Evolutionary conservation across 1,284 basidiomycete species (phyloP).

Genomic region (Blastosporella zonata): DNA sequence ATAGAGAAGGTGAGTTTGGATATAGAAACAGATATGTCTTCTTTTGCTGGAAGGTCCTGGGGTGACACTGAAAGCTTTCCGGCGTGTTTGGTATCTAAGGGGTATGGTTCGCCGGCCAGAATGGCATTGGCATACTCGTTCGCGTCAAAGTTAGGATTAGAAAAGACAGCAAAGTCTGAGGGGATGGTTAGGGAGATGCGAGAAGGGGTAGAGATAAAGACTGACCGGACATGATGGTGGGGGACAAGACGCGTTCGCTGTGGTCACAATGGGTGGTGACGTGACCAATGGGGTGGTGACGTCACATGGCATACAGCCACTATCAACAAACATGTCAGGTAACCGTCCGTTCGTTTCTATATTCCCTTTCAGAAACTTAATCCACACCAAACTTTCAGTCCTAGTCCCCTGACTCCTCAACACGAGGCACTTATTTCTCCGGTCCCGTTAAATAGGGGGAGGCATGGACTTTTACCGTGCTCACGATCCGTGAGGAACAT

Average conservation of each 20-base stretch:
- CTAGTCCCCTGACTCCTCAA: conserved; percentile 33
- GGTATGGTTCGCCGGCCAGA: conserved; percentile 76
- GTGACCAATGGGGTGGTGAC: conserved; percentile 17
- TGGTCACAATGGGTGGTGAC: conserved; percentile 15
- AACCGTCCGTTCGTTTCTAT: conserved; percentile 8
- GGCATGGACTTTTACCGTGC: conserved; percentile 62
- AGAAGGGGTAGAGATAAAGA: not conserved
- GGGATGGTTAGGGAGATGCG: not conserved
- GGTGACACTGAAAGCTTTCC: conserved; percentile 28
- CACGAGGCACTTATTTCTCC: conserved; percentile 18
- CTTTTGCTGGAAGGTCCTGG: conserved; percentile 63
- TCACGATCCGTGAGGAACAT: conserved; percentile 54
- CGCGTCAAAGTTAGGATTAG: conserved; percentile 71
- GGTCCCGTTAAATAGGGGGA: conserved; percentile 40
- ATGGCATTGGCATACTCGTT: conserved; percentile 88
- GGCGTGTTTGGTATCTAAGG: conserved; percentile 33
- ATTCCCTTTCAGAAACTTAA: conserved; percentile 12
- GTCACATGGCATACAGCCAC: conserved; percentile 29
- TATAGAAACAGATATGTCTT: conserved; percentile 84
- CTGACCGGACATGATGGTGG: conserved; percentile 11
- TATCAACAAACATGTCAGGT: conserved; percentile 52
- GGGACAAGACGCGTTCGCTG: conserved; percentile 11
- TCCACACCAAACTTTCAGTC: conserved; percentile 53
- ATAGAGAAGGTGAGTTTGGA: conserved; percentile 81
- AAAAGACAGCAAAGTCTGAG: conserved; percentile 68